Evolutionary conservation across 805 yeast species (phyloP).

Genomic region (Hanseniaspora vineae): DNA sequence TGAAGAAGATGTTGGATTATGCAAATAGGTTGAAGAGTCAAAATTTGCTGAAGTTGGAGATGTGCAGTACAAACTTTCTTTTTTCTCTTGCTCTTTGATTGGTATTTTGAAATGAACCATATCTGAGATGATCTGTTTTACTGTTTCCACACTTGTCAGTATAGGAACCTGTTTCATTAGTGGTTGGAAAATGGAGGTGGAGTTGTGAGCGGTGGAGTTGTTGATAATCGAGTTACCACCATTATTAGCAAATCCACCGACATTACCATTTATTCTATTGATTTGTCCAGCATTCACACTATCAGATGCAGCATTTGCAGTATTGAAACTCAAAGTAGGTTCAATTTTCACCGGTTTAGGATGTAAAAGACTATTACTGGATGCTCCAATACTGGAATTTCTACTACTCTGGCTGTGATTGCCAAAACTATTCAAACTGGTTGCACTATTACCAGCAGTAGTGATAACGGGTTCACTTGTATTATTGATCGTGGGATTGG

Average conservation of each 20-base stretch:
- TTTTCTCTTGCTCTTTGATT: constrained; percentile 13
- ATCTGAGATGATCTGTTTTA: constrained; percentile 15
- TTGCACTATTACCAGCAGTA: not conserved
- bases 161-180: not conserved
- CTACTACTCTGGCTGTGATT: no score
- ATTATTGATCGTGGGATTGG: no score
- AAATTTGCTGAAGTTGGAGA: not conserved
- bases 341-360: not conserved
- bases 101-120: constrained; percentile 14
- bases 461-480: not conserved
- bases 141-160: constrained; percentile 9
- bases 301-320: no score
- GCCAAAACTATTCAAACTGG: no score
- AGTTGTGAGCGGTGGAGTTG: not conserved
- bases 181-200: constrained; percentile 3
- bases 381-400: no score
- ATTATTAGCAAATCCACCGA: no score
- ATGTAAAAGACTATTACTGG: not conserved
- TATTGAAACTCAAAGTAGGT: not conserved
- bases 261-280: no score
- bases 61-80: constrained; percentile 1
- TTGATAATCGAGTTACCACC: not conserved
- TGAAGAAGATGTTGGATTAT: not conserved
- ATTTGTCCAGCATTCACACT: no score
- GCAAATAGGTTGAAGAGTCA: not conserved